Percentiles rank a stretch among this genome's conserved stretches.
Conservation (phyloP, 495 filamentous ascomycete genomes). For the Baudoinia panamericana region DNA sequence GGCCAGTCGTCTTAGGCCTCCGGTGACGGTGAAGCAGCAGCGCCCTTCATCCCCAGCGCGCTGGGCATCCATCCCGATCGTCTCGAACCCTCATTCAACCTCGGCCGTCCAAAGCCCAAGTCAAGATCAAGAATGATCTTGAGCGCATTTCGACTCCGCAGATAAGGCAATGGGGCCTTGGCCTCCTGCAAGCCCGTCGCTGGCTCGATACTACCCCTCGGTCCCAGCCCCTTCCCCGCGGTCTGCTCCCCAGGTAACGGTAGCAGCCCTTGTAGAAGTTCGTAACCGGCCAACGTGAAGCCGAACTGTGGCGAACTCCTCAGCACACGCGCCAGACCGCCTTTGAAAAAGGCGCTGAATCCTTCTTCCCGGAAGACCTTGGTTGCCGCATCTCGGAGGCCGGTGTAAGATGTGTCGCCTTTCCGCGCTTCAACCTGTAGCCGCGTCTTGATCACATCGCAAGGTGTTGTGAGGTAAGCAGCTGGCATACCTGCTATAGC, state of each 20-base stretch:
- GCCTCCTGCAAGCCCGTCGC: constrained; percentile 44
- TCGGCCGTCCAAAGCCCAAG: constrained; percentile 66
- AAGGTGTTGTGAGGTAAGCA: constrained; percentile 92
- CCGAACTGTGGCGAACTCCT: constrained; percentile 95
- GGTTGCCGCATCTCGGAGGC: constrained; percentile 70
- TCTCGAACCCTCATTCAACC: constrained; percentile 25
- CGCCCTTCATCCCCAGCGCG: not conserved
- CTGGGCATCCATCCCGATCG: not conserved
- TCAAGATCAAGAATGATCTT: constrained; percentile 94
- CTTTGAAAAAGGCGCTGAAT: constrained; percentile 94
- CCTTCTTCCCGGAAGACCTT: constrained; percentile 84
- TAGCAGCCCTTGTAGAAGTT: constrained; percentile 70
- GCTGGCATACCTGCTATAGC: constrained; percentile 98
- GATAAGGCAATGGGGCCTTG: constrained; percentile 60
- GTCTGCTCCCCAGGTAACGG: constrained; percentile 56
- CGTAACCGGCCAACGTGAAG: constrained; percentile 90
- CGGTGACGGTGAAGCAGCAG: not conserved
- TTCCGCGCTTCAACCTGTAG: constrained; percentile 94
- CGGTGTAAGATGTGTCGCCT: constrained; percentile 75
- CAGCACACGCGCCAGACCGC: constrained; percentile 84
- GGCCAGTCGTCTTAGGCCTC: not conserved
- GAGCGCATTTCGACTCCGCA: constrained; percentile 83
- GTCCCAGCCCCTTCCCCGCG: constrained; percentile 11
- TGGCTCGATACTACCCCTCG: constrained; percentile 39
- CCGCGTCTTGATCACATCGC: constrained; percentile 97